Conservation (phyloP, 1,139 yeast genomes). For the Sugiyamaella paludigena region DNA sequence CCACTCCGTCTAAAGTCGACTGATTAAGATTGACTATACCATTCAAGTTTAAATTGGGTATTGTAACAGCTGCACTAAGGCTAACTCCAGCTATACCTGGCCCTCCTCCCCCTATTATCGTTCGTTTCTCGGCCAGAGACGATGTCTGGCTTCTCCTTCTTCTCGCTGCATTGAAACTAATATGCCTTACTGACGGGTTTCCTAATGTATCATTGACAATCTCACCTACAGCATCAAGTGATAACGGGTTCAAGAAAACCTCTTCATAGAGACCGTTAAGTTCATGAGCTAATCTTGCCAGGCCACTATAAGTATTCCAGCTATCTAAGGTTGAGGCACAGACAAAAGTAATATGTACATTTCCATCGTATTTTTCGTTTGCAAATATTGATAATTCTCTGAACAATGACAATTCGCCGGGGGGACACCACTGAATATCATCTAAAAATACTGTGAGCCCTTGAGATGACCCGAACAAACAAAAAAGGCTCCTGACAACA, state of each 20-base stretch:
- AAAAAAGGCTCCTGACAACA: conserved; percentile 45
- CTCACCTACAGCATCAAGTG: conserved; percentile 30
- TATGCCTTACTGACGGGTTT: conserved; percentile 14
- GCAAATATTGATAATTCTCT: conserved; percentile 32
- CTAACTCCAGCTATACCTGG: neutral
- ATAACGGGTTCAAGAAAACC: conserved; percentile 28
- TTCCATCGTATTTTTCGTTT: conserved; percentile 27
- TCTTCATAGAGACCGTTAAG: conserved; percentile 31
- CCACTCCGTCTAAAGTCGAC: neutral
- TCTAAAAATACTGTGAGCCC: conserved; percentile 51
- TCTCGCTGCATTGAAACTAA: conserved; percentile 4
- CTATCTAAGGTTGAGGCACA: conserved; percentile 31
- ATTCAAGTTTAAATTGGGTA: neutral
- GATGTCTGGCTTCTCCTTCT: conserved; percentile 17
- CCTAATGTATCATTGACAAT: conserved; percentile 31
- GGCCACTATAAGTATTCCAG: conserved; percentile 22
- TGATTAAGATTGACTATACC: neutral
- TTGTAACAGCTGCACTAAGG: neutral
- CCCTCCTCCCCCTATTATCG: neutral
- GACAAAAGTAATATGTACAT: conserved; percentile 31
- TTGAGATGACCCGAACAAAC: conserved; percentile 44
- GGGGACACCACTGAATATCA: conserved; percentile 49
- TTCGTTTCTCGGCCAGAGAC: neutral
- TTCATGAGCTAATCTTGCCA: conserved; percentile 28
- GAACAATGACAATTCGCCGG: conserved; percentile 32